These are phyloP conservation scores for Umbelopsis sp. DNA, from an alignment of 371 early-diverging fungal genomes.

Conservation along the genomic window DNA sequence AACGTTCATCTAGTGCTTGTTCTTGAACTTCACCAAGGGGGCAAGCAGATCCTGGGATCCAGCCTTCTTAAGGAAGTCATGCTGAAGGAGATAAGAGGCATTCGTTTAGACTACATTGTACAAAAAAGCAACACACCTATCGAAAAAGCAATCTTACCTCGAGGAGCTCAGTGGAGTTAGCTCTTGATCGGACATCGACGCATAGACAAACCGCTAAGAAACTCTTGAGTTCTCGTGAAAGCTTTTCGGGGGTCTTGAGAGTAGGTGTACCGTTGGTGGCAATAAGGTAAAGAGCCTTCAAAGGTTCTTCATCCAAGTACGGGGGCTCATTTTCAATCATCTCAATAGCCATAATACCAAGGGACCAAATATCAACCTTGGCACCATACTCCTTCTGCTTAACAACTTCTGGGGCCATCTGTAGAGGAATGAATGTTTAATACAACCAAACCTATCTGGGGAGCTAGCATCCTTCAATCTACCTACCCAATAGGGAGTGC, in stretches of 20 bases:
- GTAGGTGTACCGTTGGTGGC: slow-evolving; percentile 98
- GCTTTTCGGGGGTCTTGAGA: slow-evolving; percentile 82
- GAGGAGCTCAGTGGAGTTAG: slow-evolving; percentile 84
- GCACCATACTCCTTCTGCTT: slow-evolving; percentile 89
- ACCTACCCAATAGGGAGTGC: slow-evolving; percentile 88
- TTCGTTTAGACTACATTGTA: neutral
- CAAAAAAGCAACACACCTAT: too few species aligned
- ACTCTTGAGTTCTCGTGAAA: slow-evolving; percentile 83
- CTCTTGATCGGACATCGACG: slow-evolving; percentile 88
- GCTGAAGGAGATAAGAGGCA: slow-evolving; percentile 30
- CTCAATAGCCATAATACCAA: slow-evolving; percentile 97
- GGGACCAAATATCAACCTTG: slow-evolving; percentile 93
- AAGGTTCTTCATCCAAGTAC: slow-evolving; percentile 92
- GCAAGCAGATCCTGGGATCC: slow-evolving; percentile 56
- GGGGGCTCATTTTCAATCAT: slow-evolving; percentile 98
- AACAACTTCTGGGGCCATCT: slow-evolving; percentile 92
- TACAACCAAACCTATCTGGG: neutral
- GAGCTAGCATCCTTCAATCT: neutral
- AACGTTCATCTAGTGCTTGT: slow-evolving; percentile 18
- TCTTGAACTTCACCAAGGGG: slow-evolving; percentile 56
- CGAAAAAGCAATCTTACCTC: slow-evolving; percentile 36
- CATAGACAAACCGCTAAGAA: slow-evolving; percentile 89
- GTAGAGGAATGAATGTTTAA: neutral
- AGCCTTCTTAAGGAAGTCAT: slow-evolving; percentile 74
- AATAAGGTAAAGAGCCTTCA: slow-evolving; percentile 94